Conservation (phyloP, 2,329 filamentous ascomycete species). For the Mariannaea elegans region DNA sequence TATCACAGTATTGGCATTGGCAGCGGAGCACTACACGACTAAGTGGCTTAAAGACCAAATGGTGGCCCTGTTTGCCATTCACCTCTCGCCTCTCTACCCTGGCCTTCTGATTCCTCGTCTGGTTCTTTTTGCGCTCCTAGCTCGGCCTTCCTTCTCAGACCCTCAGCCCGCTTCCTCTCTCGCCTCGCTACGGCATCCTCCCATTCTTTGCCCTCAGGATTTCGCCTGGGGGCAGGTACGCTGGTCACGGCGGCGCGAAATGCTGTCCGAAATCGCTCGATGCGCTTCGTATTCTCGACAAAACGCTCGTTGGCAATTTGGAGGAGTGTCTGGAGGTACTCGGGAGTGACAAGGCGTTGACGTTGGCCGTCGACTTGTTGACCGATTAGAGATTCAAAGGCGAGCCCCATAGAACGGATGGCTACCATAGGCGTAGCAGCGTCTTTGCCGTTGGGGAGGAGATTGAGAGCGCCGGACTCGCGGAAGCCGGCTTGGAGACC, state of each 20-base stretch:
- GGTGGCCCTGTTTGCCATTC: conserved; percentile 32
- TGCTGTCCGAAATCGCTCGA: conserved; percentile 67
- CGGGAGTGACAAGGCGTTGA: conserved; percentile 66
- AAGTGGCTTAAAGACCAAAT: conserved; percentile 29
- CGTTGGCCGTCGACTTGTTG: conserved; percentile 51
- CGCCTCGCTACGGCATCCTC: conserved; percentile 62
- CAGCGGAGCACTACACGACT: too few relatives aligned
- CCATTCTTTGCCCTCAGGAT: conserved; percentile 57
- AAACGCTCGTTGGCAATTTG: conserved; percentile 80
- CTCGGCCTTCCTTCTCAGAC: conserved; percentile 61
- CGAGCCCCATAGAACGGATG: conserved; percentile 83
- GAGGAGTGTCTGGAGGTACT: conserved; percentile 74
- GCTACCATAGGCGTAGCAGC: conserved; percentile 76
- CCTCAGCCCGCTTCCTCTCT: conserved; percentile 66
- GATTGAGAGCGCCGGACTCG: conserved; percentile 84
- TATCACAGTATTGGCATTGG: conserved; percentile 10
- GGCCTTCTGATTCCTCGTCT: conserved; percentile 12
- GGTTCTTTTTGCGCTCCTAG: conserved; percentile 39
- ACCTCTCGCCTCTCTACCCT: conserved; percentile 23
- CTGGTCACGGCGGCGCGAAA: conserved; percentile 50
- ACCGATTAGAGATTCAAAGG: conserved; percentile 84
- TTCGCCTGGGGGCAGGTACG: conserved; percentile 36
- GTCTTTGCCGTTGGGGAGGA: conserved; percentile 51
- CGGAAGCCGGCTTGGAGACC: conserved; percentile 86
- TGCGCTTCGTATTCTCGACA: conserved; percentile 72